Evolutionary conservation across 441 rosid species (phyloP), one percentile per base, ranked within the genome.

Genomic region (Biscutella laevigata): DNA sequence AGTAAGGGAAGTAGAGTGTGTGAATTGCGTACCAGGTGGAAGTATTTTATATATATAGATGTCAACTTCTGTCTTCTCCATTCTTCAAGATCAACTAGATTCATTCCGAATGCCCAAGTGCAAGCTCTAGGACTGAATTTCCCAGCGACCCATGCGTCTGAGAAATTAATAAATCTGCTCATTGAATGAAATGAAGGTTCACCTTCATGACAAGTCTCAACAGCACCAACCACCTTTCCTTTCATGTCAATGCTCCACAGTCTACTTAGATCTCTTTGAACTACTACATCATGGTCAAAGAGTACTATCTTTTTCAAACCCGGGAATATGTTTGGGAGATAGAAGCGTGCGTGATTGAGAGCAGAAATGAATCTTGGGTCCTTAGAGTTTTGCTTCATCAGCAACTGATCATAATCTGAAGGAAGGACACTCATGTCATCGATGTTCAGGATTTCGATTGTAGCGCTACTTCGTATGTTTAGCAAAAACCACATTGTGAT

Each of bases 101-200:
- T 87, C 96, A 88, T 72, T 15, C 98, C 98, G 57, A 83, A 87
- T 3, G 88, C 95, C 98, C 98, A 91, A 2, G 95, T 82, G 79
- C 96, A 85, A 51, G 88, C 66, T 51, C 67, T 66, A 27, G 70
- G 62, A 61, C 71, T 66, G 67, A 87, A 82, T 64, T 78, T 80
- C 70, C 69, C 61, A 8, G 74, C 68, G 49, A 85, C 73, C 64
- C 71, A 77, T 40, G 77, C 73, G 64, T 87, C 87, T 51, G 91
- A 76, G 74, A 91, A 82, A 70, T 91, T 74, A 17, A 91, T 60
- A 19, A 80, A 66, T 78, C 38, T 67, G 68, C 72, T 77, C 94
- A 91, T 83, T 42, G 46, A 60, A 49, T 53, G 79, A 57, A 73
- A 85, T 32, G 96, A 73, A 64, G 73, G 57, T 35, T 75, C 94